Evolutionary conservation across 2,329 filamentous ascomycete genomes (phyloP), one percentile per base, ranked within the genome.

Genomic region (Fusarium torulosum): DNA sequence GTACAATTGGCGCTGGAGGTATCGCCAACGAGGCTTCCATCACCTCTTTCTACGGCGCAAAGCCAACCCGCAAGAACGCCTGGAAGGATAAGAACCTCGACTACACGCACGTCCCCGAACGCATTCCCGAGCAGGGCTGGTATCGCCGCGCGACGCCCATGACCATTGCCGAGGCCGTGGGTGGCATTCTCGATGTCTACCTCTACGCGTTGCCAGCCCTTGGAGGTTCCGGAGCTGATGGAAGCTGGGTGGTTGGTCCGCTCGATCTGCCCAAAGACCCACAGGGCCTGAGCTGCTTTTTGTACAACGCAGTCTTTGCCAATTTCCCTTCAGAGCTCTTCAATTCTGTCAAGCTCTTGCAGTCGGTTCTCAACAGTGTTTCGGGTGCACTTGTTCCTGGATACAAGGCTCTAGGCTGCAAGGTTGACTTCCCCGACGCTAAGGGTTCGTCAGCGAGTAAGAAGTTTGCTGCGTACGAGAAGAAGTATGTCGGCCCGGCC

Each of bases 1-100:
- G 63, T 0, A 66, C 63, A 1, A 66, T 66, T 7, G 61, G 63
- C 0, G 63, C 61, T 21, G 63, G 63, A 0, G 63, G 63, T 11
- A 50, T 66, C 38, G 63, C 61, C 11, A 66, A 66, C 21, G 63
- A 66, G 25, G 61, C 63, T 6, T 66, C 61, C 1, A 51, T 66
- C 13, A 66, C 63, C 2, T 66, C 61, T 7, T 66, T 66, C 4
- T 66, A 66, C 6, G 61, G 63, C 0, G 63, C 63, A 6, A 66
- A 66, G 40, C 63, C 63, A 1, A 31, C n/a, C 3, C 42, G 52
- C 9, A 53, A 62, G 27, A 56, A 51, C 9, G 51, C 56, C 4
- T 66, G 63, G 63, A 66, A 57, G 27, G 33, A 66, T 4, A 46
- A 54, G 5, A 20, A 66, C 3, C 61, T 66, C 7, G 58, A 53